Base-by-base conservation (phyloP, 2,329 filamentous ascomycete species). In the Proliferodiscus dingleyae region DNA sequence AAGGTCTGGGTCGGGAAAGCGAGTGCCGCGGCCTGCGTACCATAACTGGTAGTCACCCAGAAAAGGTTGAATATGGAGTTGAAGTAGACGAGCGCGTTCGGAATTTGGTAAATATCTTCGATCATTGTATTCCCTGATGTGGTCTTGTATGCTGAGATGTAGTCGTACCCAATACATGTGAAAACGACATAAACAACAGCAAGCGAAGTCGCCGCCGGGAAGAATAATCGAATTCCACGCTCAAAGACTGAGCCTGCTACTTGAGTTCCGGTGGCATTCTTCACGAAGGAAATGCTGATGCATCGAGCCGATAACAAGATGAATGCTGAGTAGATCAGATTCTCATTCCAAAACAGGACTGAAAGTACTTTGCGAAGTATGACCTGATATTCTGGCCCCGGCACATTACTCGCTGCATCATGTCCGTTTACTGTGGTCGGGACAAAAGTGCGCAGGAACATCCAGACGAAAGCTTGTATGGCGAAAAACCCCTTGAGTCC, bases 31-130 rank as follows among this genome's bases (percentile, higher is more conserved):
- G 68, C 66, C 49, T 71, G 67, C 6, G 46, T 54, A 43, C 53
- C 56, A 46, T 66, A 71, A 22, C 59, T 47, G 13, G 65, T 64
- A 19, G 63, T 67, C 16, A 67, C 51, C 68, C 71, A 73, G 53
- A 74, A 72, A 23, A 72, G 52, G 30, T 72, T 63, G 56, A 72
- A 72, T 5, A 73, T 54, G 1, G 68, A 67, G 56, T 73, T 73
- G 59, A 71, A 67, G 37, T 66, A 71, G 11, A 66, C 57, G 8
- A 72, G 56, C 18, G 66, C 66, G 47, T 62, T 67, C 21, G 66
- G 61, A 2, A 69, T 53, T 18, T 55, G 51, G 34, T 61, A 58
- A 2, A 65, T 66, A 3, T 56, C 52, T n/a, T 49, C 37, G 8
- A 71, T 63, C 1, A 64, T 64, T 3, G 57, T 39, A 39, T 74